phyloP scores from a whole-genome alignment of 148 eudicot species.

The Chenopodium berlandieri region DNA sequence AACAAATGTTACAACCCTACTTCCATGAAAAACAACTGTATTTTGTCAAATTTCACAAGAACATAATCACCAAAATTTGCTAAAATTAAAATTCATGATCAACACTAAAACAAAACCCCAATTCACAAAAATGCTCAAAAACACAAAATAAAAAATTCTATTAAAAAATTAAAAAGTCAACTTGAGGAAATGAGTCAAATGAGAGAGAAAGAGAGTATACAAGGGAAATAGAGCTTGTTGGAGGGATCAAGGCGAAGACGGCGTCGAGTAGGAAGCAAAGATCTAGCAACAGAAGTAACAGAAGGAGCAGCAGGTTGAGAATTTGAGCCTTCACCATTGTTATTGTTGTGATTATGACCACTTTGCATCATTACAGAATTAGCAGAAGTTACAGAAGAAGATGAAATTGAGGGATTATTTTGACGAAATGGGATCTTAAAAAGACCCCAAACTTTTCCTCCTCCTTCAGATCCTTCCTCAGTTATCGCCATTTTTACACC shows the following conservation, averaged over 20 bases:
- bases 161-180: not conserved
- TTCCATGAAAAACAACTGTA: no score
- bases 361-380: constrained; percentile 27
- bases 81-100: constrained; percentile 13
- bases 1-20: not conserved
- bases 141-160: not conserved
- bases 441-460: constrained; percentile 52
- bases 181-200: not conserved
- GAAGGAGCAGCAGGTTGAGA: constrained; percentile 28
- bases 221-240: constrained; percentile 82
- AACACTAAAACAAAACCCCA: constrained; percentile 21
- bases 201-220: constrained; percentile 36
- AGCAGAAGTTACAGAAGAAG: constrained; percentile 15
- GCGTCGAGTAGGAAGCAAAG: constrained; percentile 76
- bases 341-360: constrained; percentile 10
- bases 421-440: constrained; percentile 67
- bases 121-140: constrained; percentile 13
- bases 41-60: no score
- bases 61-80: no score
- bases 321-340: constrained; percentile 40
- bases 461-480: constrained; percentile 41
- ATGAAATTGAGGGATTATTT: not conserved
- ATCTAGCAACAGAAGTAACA: constrained; percentile 78
- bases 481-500: constrained; percentile 47
- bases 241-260: constrained; percentile 87